Evolutionary conservation across 1,139 yeast genomes (phyloP).

Genomic region (Suhomyces bokatorum): DNA sequence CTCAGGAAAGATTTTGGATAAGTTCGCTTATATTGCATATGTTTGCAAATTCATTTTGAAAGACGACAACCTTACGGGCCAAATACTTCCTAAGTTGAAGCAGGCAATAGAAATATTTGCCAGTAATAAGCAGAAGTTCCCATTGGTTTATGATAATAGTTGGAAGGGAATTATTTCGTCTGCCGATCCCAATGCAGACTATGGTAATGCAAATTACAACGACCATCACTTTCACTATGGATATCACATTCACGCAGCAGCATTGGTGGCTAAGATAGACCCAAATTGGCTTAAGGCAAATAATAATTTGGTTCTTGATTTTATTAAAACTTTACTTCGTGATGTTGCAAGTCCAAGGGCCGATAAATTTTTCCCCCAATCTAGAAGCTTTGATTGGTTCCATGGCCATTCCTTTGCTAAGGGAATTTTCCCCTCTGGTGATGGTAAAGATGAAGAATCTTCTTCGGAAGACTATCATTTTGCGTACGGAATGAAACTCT

Average conservation of each 20-base stretch:
- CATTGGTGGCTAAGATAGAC: constrained; percentile 61
- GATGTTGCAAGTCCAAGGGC: constrained; percentile 44
- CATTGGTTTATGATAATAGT: constrained; percentile 62
- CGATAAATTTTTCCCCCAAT: constrained; percentile 42
- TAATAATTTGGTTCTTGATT: constrained; percentile 29
- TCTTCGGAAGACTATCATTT: constrained; percentile 49
- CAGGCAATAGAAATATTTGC: constrained; percentile 62
- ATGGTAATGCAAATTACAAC: constrained; percentile 75
- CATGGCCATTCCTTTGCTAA: constrained; percentile 52
- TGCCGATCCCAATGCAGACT: constrained; percentile 67
- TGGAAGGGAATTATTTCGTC: constrained; percentile 79
- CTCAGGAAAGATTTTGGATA: constrained; percentile 72
- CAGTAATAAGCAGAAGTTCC: constrained; percentile 56
- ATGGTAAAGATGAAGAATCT: constrained; percentile 50
- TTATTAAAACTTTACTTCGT: constrained; percentile 37
- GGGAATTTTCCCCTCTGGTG: constrained; percentile 46
- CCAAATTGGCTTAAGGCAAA: constrained; percentile 32
- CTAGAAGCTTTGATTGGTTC: constrained; percentile 46
- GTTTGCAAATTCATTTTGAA: constrained; percentile 57
- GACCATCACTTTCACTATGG: constrained; percentile 86
- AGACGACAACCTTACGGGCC: constrained; percentile 46
- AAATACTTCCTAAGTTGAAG: constrained; percentile 52
- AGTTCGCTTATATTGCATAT: constrained; percentile 70
- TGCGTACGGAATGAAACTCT: constrained; percentile 45
- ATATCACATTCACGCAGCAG: constrained; percentile 73